Evolutionary conservation across 2,329 filamentous ascomycete genomes (phyloP).

Genomic region (Fusarium torulosum): DNA sequence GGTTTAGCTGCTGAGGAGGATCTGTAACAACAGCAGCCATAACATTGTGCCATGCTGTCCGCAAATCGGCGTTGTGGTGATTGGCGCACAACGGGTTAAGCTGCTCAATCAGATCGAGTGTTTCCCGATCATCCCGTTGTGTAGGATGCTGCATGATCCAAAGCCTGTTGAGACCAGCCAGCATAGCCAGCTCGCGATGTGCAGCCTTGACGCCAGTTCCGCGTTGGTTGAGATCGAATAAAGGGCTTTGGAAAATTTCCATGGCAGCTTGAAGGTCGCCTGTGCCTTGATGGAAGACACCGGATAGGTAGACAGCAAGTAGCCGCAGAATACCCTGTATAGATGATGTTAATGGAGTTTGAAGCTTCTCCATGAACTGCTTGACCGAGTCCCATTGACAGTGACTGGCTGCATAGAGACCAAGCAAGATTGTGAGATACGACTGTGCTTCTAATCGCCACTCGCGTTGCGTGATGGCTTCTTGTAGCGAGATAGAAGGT

Average conservation of each 20-base stretch:
- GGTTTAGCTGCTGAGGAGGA: slow-evolving; percentile 75
- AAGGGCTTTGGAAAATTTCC: slow-evolving; percentile 71
- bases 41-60: slow-evolving; percentile 81
- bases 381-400: slow-evolving; percentile 77
- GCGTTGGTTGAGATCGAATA: slow-evolving; percentile 62
- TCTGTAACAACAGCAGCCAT: slow-evolving; percentile 74
- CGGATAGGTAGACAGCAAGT: slow-evolving; percentile 78
- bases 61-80: slow-evolving; percentile 80
- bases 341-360: slow-evolving; percentile 57
- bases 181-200: slow-evolving; percentile 73
- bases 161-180: slow-evolving; percentile 76
- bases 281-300: slow-evolving; percentile 80
- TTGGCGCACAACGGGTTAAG: slow-evolving; percentile 75
- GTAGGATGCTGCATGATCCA: slow-evolving; percentile 77
- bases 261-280: slow-evolving; percentile 79
- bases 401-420: slow-evolving; percentile 76
- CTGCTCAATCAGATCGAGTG: slow-evolving; percentile 71
- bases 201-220: slow-evolving; percentile 61
- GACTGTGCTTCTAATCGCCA: slow-evolving; percentile 76
- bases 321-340: slow-evolving; percentile 58
- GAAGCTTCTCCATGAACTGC: slow-evolving; percentile 67
- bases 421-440: slow-evolving; percentile 78
- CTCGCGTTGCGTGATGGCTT: slow-evolving; percentile 68
- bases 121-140: slow-evolving; percentile 68
- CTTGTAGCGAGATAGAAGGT: slow-evolving; percentile 65